Percentiles rank a stretch among this genome's conserved stretches.
Conservation (phyloP, 352 stramenopile genomes). For the Phytophthora citrophthora region DNA sequence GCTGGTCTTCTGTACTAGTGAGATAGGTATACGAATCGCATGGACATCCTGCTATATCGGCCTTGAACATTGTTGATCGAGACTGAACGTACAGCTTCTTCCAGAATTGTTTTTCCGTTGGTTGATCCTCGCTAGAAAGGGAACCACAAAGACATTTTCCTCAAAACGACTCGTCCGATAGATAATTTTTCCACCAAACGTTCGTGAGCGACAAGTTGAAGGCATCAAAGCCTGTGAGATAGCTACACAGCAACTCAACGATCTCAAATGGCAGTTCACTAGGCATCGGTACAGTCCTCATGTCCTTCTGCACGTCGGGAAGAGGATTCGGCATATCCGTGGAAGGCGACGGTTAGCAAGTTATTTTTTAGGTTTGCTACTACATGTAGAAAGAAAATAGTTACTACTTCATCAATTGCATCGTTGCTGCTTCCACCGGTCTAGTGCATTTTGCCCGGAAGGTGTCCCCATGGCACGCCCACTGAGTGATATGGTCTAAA, state of each 20-base stretch:
- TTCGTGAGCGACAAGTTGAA: conserved; percentile 27
- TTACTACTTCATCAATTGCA: background rate
- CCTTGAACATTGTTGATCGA: conserved; percentile 9
- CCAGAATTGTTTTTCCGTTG: background rate
- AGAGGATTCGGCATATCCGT: background rate
- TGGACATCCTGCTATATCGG: background rate
- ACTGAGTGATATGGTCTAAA: background rate
- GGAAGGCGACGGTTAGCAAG: background rate
- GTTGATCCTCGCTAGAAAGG: background rate
- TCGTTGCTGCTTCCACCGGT: conserved; percentile 1
- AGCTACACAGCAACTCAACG: conserved; percentile 16
- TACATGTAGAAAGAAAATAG: no score
- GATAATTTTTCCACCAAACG: conserved; percentile 4
- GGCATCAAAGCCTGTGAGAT: conserved; percentile 33
- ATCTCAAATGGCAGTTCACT: conserved; percentile 12
- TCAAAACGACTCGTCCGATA: conserved; percentile 10
- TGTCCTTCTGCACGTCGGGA: conserved; percentile 3
- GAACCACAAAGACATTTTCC: conserved; percentile 1
- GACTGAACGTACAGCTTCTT: conserved; percentile 14
- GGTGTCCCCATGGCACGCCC: background rate
- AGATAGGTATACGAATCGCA: conserved; percentile 10
- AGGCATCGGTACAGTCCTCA: background rate
- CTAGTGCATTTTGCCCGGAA: background rate
- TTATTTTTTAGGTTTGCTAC: no score
- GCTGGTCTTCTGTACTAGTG: background rate